Evolutionary conservation across 768 basidiomycete genomes (phyloP).

Genomic region (Termitomyces sp.): DNA sequence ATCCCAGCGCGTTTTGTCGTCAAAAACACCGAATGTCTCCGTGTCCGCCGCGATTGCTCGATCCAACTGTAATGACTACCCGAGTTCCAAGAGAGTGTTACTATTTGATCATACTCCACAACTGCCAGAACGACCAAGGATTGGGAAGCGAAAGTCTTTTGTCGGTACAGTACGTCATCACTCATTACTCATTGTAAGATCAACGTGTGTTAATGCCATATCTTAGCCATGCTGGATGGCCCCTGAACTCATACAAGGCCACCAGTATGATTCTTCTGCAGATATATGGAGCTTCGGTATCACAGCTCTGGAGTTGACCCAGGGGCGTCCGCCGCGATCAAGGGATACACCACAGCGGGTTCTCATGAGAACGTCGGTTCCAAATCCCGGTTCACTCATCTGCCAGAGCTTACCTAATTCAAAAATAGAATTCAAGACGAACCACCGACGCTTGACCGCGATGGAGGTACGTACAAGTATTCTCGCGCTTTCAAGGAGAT

Average conservation of each 20-base stretch:
- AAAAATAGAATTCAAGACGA: slow-evolving; percentile 61
- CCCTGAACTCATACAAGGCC: slow-evolving; percentile 85
- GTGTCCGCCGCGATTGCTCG: slow-evolving; percentile 24
- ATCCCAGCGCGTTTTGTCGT: slow-evolving; percentile 20
- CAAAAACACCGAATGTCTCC: slow-evolving; percentile 24
- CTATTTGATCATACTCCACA: slow-evolving; percentile 28
- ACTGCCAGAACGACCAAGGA: slow-evolving; percentile 29
- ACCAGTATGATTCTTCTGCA: slow-evolving; percentile 77
- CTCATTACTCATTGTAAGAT: background rate
- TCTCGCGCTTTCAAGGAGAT: slow-evolving; percentile 80
- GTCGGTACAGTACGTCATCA: slow-evolving; percentile 71
- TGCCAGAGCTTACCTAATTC: background rate
- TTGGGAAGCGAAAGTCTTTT: slow-evolving; percentile 85
- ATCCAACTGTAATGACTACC: slow-evolving; percentile 6
- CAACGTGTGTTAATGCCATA: background rate
- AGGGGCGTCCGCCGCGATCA: slow-evolving; percentile 83
- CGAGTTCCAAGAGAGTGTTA: slow-evolving; percentile 23
- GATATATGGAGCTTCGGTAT: slow-evolving; percentile 98
- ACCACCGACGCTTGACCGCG: slow-evolving; percentile 72
- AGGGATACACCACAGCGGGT: slow-evolving; percentile 70
- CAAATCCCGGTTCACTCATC: background rate
- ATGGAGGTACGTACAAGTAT: slow-evolving; percentile 68
- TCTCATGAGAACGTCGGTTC: slow-evolving; percentile 62
- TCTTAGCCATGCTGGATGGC: slow-evolving; percentile 93
- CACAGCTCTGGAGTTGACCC: slow-evolving; percentile 85